Percentiles rank a stretch among this genome's conserved stretches.
phyloP scores from a whole-genome alignment of 2,329 filamentous ascomycete species.

The Graphiopsis chlorocephala region DNA sequence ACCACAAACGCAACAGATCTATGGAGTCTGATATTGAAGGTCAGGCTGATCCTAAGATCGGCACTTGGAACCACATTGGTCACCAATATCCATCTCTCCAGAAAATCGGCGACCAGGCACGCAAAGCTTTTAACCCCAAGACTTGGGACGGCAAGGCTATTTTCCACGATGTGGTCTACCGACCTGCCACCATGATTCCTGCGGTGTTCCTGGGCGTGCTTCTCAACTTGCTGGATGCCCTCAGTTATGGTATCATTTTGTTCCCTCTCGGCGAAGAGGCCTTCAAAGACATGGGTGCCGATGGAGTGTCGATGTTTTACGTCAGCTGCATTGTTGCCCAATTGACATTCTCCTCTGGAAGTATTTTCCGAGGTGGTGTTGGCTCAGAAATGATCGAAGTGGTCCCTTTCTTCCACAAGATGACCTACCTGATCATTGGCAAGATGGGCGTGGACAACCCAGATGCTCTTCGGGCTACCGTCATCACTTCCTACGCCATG shows the following conservation, averaged over 20 bases:
- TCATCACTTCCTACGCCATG: constrained; percentile 83
- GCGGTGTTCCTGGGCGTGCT: constrained; percentile 85
- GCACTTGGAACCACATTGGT: constrained; percentile 30
- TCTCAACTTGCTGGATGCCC: constrained; percentile 87
- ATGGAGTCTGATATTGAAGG: constrained; percentile 27
- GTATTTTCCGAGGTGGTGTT: constrained; percentile 84
- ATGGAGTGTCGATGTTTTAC: constrained; percentile 98
- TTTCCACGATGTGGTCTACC: constrained; percentile 61
- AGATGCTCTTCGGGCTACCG: constrained; percentile 87
- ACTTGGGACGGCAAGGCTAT: constrained; percentile 68
- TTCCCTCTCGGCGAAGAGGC: constrained; percentile 87
- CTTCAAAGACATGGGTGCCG: constrained; percentile 81
- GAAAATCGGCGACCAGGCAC: constrained; percentile 1
- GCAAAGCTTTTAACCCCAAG: constrained; percentile 58
- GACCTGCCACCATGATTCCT: constrained; percentile 70
- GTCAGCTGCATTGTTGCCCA: constrained; percentile 96
- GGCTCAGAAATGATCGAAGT: constrained; percentile 99
- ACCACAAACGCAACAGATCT: constrained; percentile 25
- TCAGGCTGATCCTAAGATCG: constrained; percentile 18
- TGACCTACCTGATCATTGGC: constrained; percentile 83
- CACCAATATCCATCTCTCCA: constrained; percentile 30
- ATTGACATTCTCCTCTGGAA: constrained; percentile 82
- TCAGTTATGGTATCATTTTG: constrained; percentile 88
- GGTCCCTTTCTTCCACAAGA: constrained; percentile 97
- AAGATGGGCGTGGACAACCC: constrained; percentile 76